Base-by-base conservation (phyloP, 257 asterid species). In the Cordia subcordata region DNA sequence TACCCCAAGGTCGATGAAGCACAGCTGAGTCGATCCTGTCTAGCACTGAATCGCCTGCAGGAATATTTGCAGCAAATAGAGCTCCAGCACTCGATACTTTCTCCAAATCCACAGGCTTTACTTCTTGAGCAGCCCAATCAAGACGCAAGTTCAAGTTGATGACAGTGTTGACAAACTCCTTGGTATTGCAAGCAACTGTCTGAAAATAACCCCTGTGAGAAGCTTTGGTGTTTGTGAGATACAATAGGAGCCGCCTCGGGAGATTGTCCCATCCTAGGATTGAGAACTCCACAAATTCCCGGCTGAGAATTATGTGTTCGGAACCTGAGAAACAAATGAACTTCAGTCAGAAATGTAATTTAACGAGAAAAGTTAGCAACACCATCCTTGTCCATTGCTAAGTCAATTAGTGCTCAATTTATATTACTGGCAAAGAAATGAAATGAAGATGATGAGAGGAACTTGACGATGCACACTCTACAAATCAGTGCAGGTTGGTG, bases 241-340 rank as follows among this genome's bases (percentile, higher is more conserved):
- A 77, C 50, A 77, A 55, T 45, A 77, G 60, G 57, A 77, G 79
- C 22, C 62, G 50, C 61, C 82, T 64, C 10, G 82, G 82, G 8
- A 77, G 61, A 70, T 63, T 77, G 62, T 77, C 80, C 79, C 79
- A 77, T 54, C 82, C 82, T 4, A 63, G 61, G 23, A 70, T 58
- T 5, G 64, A 56, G 53, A 68, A 73, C 64, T 70, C 74, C 13
- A 73, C 62, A 22, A 77, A 63, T 17, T 77, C 65, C 53, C 57
- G 73, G 59, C 49, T 77, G 60, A 77, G 72, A 21, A 77, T 73
- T 5, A 73, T 77, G 56, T 73, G 74, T 59, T 75, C 72, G 54
- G 82, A 77, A 59, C 82, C 82, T 77, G 74, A 49, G 3, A 15
- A 54, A 40, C 38, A 4, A 67, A 42, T 53, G 44, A 58, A 27